A percentile compares a stretch with the other conserved stretches of the same genome.
Conservation (phyloP, 148 eudicot species). For the Cornus kousa region DNA sequence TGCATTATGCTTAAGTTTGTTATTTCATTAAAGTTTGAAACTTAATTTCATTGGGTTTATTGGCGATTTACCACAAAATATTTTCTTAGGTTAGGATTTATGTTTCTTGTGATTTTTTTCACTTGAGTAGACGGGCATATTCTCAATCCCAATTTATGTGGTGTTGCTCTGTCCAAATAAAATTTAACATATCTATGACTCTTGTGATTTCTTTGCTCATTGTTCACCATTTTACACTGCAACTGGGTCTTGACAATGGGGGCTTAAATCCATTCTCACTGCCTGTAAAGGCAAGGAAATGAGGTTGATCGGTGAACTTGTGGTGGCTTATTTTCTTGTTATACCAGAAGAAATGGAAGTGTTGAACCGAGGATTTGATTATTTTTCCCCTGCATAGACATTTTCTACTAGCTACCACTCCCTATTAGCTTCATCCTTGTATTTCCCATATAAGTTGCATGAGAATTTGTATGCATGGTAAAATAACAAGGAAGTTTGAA, state of each 20-base stretch:
- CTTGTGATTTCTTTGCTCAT: too few species aligned
- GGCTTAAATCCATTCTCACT: not conserved
- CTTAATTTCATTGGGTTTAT: not conserved
- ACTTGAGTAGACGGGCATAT: not conserved
- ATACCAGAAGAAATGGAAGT: too few species aligned
- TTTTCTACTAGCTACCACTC: not conserved
- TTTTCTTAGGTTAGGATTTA: not conserved
- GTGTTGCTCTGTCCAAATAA: not conserved
- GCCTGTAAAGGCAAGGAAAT: too few species aligned
- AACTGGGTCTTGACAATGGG: not conserved
- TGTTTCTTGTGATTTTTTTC: not conserved
- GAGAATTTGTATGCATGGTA: not conserved
- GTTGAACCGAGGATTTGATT: not conserved
- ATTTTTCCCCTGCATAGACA: not conserved
- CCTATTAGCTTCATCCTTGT: not conserved
- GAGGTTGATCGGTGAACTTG: too few species aligned
- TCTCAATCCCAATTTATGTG: not conserved
- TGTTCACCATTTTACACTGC: not conserved
- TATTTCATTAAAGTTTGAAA: not conserved
- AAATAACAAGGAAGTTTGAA: not conserved
- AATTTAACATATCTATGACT: too few species aligned
- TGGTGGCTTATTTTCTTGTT: too few species aligned
- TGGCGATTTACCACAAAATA: not conserved
- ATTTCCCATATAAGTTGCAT: not conserved
- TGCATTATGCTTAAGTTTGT: constrained; percentile 12